These are phyloP conservation scores for Pelagomonas calceolata DNA, from an alignment of 108 stramenopile genomes.

Conservation along the genomic window DNA sequence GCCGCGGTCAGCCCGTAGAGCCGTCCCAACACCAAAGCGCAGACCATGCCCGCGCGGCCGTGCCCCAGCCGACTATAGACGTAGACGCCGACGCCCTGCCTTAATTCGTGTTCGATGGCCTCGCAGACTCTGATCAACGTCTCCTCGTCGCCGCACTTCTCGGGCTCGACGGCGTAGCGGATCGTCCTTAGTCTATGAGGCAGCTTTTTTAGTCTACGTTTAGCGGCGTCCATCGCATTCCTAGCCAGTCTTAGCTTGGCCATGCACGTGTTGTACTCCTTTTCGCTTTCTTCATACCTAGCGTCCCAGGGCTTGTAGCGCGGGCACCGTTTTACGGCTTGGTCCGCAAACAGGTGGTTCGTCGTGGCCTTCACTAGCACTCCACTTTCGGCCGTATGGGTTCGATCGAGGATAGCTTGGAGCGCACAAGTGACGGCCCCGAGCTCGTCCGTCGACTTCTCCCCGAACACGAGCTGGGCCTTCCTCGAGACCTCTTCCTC, in stretches of 20 bases:
- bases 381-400: background rate
- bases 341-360: background rate
- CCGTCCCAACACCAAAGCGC: conserved; percentile 8
- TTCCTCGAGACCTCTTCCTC: background rate
- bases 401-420: background rate
- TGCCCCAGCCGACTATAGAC: conserved; percentile 9
- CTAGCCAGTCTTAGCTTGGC: background rate
- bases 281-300: background rate
- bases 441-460: background rate
- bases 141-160: background rate
- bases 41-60: conserved; percentile 12
- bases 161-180: background rate
- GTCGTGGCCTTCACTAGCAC: background rate
- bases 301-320: background rate
- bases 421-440: background rate
- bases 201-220: background rate
- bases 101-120: conserved; percentile 4
- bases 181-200: background rate
- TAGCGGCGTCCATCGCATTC: background rate
- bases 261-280: background rate
- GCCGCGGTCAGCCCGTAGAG: conserved; percentile 14
- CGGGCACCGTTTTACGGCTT: background rate
- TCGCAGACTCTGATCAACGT: background rate
- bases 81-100: conserved; percentile 11
- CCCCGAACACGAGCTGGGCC: background rate